Evolutionary conservation across 2,329 filamentous ascomycete genomes (phyloP).

Genomic region (Catunica adiposa): DNA sequence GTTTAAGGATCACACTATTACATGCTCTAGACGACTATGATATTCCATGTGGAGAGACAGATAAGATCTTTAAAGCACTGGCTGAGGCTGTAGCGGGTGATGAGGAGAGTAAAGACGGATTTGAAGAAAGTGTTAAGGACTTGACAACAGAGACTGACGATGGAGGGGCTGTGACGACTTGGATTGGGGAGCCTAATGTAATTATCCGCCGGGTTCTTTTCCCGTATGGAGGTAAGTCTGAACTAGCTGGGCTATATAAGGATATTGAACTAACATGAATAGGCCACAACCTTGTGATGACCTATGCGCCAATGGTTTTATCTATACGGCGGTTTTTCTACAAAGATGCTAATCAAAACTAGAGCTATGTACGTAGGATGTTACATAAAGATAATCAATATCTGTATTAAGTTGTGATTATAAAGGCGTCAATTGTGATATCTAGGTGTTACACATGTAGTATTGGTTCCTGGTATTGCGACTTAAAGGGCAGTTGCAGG

Average conservation of each 20-base stretch:
- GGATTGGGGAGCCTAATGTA: constrained; percentile 28
- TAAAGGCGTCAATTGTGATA: too few relatives aligned
- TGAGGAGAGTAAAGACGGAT: constrained; percentile 23
- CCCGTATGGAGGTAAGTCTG: constrained; percentile 36
- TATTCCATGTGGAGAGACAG: constrained; percentile 59
- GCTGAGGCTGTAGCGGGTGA: constrained; percentile 32
- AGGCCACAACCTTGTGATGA: constrained; percentile 57
- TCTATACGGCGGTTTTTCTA: constrained; percentile 52
- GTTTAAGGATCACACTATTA: constrained; percentile 52
- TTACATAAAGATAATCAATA: too few relatives aligned
- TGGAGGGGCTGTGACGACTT: constrained; percentile 32
- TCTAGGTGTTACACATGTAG: too few relatives aligned
- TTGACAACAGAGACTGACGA: constrained; percentile 28
- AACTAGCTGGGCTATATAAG: neutral
- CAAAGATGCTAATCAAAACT: neutral
- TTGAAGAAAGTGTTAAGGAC: constrained; percentile 30
- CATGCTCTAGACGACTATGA: constrained; percentile 71
- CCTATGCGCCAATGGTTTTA: constrained; percentile 44
- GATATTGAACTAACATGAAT: neutral
- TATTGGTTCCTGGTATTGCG: too few relatives aligned
- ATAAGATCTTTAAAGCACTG: constrained; percentile 44
- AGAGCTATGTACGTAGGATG: too few relatives aligned
- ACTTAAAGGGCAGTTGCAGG: too few relatives aligned
- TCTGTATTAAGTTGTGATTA: too few relatives aligned
- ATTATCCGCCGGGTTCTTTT: constrained; percentile 38